phyloP scores from a whole-genome alignment of 192 early-diverging fungal genomes.

The Spinellus fusiger region DNA sequence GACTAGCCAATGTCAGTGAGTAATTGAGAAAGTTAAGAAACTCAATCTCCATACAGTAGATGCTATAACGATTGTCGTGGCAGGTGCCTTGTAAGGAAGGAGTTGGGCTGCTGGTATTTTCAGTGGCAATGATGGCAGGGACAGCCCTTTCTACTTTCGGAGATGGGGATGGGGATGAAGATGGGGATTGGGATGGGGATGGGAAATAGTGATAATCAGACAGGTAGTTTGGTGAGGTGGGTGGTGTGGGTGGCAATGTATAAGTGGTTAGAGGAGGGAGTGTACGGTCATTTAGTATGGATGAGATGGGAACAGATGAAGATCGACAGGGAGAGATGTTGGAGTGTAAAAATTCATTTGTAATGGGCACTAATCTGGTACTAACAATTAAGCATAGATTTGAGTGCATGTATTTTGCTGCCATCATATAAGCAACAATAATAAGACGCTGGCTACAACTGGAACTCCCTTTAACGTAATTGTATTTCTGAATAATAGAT shows the following conservation, averaged over 20 bases:
- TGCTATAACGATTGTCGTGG: slow-evolving; percentile 4
- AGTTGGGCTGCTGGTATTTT: background rate
- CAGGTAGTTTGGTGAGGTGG: background rate
- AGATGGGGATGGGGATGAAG: background rate
- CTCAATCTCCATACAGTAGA: slow-evolving; percentile 42
- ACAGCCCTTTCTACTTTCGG: background rate
- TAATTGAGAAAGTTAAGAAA: slow-evolving; percentile 45
- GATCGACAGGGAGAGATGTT: too few species aligned
- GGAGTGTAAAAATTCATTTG: background rate
- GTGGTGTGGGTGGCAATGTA: background rate
- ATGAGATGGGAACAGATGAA: too few species aligned
- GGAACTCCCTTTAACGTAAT: slow-evolving; percentile 33
- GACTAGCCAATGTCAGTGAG: slow-evolving; percentile 20
- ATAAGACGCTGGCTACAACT: slow-evolving; percentile 44
- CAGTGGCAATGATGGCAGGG: background rate
- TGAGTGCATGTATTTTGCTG: slow-evolving; percentile 35
- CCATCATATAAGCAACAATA: slow-evolving; percentile 45
- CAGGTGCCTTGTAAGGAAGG: background rate
- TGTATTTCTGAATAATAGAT: slow-evolving; percentile 34
- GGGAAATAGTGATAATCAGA: background rate
- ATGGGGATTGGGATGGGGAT: background rate
- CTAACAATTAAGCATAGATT: slow-evolving; percentile 19
- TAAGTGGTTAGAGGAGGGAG: background rate
- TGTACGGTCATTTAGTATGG: too few species aligned
- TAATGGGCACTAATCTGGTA: background rate